These are phyloP conservation scores for Nadsonia starkeyi-henricii DNA, from an alignment of 1,139 yeast genomes.

Conservation along the genomic window DNA sequence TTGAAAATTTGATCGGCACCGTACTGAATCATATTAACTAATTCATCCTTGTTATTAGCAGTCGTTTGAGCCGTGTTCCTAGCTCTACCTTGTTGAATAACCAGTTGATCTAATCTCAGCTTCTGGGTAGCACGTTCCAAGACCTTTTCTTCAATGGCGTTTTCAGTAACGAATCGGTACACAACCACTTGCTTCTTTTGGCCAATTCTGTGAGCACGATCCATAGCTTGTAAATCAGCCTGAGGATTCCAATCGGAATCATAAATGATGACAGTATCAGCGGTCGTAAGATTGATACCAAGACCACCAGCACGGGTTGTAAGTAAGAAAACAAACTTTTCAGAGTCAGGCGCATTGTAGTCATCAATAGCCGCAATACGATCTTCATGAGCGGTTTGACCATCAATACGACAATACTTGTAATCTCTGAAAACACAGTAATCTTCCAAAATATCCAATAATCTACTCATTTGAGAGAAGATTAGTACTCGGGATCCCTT, in stretches of 20 bases:
- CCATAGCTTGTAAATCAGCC: conserved; percentile 98
- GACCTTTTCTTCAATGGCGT: conserved; percentile 93
- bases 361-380: conserved; percentile 89
- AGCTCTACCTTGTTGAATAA: conserved; percentile 84
- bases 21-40: conserved; percentile 90
- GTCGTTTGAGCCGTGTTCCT: conserved; percentile 34
- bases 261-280: conserved; percentile 77
- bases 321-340: conserved; percentile 69
- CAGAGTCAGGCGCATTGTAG: conserved; percentile 69
- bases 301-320: conserved; percentile 98
- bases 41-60: conserved; percentile 54
- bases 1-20: conserved; percentile 81
- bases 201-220: conserved; percentile 95
- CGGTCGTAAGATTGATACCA: conserved; percentile 86
- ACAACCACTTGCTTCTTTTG: conserved; percentile 94
- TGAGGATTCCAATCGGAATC: conserved; percentile 99
- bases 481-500: conserved; percentile 86
- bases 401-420: conserved; percentile 88
- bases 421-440: conserved; percentile 78
- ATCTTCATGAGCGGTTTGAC: conserved; percentile 89
- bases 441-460: conserved; percentile 84
- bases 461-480: conserved; percentile 90
- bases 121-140: conserved; percentile 94
- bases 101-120: conserved; percentile 81
- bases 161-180: conserved; percentile 83